phyloP scores from a whole-genome alignment of 2,329 filamentous ascomycete genomes.

The Microsporum audouinii region DNA sequence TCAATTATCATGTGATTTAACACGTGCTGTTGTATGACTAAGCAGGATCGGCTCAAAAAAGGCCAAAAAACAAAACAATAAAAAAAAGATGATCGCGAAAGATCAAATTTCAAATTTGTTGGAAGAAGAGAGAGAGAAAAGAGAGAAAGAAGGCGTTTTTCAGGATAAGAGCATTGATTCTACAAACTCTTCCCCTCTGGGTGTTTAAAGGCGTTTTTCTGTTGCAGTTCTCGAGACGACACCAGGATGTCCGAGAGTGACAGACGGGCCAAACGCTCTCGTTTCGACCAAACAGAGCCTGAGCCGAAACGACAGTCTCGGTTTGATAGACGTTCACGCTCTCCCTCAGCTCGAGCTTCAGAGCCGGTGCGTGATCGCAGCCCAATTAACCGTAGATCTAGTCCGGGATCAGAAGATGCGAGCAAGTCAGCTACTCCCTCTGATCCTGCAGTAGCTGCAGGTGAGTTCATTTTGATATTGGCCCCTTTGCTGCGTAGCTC shows the following conservation, averaged over 20 bases:
- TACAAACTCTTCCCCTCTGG: not conserved
- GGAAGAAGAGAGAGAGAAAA: not conserved
- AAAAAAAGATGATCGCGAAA: not conserved
- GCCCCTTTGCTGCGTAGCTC: not conserved
- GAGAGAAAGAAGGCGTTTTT: not conserved
- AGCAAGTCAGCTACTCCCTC: slow-evolving; percentile 35
- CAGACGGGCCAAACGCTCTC: slow-evolving; percentile 68
- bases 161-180: not conserved
- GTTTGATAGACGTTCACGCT: slow-evolving; percentile 87
- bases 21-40: not conserved
- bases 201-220: not conserved
- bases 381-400: slow-evolving; percentile 49
- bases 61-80: not conserved
- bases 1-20: not conserved
- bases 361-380: slow-evolving; percentile 70
- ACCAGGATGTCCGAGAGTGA: slow-evolving; percentile 63
- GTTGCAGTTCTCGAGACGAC: not conserved
- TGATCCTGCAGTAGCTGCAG: slow-evolving; percentile 67
- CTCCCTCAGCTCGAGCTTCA: slow-evolving; percentile 55
- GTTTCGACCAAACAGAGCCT: slow-evolving; percentile 84
- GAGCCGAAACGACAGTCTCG: slow-evolving; percentile 65
- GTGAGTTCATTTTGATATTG: slow-evolving; percentile 35
- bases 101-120: not conserved
- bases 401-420: slow-evolving; percentile 36
- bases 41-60: not conserved